Evolutionary conservation across 306 rosid genomes (phyloP).

Genomic region (Vachellia collinsii): DNA sequence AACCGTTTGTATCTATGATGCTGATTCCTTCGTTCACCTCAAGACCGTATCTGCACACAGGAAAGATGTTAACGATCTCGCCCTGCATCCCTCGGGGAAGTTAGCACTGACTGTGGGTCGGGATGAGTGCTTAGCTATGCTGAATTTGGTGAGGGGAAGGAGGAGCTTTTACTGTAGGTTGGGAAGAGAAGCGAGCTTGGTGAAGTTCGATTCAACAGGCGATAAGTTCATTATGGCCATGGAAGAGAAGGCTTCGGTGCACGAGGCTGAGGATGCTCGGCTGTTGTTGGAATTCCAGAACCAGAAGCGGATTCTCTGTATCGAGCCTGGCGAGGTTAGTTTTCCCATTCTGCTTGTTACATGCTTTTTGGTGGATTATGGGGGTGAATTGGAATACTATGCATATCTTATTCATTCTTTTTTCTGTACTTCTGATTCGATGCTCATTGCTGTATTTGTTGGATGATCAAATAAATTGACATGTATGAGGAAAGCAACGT

Average conservation of each 20-base stretch:
- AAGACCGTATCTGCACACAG: slow-evolving; percentile 62
- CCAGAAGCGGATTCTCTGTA: slow-evolving; percentile 62
- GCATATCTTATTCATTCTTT: background rate
- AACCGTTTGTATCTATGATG: slow-evolving; percentile 66
- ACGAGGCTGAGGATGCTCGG: slow-evolving; percentile 81
- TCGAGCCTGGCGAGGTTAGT: slow-evolving; percentile 67
- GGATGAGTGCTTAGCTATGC: slow-evolving; percentile 77
- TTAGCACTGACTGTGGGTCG: slow-evolving; percentile 76
- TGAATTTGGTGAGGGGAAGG: slow-evolving; percentile 78
- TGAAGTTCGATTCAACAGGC: slow-evolving; percentile 55
- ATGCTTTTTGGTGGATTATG: background rate
- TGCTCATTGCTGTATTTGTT: background rate
- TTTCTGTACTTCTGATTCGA: background rate
- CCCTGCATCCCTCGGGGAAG: slow-evolving; percentile 86
- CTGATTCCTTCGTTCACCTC: slow-evolving; percentile 85
- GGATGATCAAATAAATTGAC: background rate
- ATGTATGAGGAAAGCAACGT: background rate
- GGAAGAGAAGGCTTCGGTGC: slow-evolving; percentile 67
- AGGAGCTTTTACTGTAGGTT: slow-evolving; percentile 76
- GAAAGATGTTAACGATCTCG: slow-evolving; percentile 69
- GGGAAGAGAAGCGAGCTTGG: slow-evolving; percentile 72
- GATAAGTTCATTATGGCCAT: slow-evolving; percentile 69
- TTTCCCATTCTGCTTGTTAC: background rate
- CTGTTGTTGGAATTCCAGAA: slow-evolving; percentile 66
- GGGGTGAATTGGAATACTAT: background rate